Evolutionary conservation across 441 rosid species (phyloP), one percentile per base, ranked within the genome.

Genomic region (Geranium incanum): DNA sequence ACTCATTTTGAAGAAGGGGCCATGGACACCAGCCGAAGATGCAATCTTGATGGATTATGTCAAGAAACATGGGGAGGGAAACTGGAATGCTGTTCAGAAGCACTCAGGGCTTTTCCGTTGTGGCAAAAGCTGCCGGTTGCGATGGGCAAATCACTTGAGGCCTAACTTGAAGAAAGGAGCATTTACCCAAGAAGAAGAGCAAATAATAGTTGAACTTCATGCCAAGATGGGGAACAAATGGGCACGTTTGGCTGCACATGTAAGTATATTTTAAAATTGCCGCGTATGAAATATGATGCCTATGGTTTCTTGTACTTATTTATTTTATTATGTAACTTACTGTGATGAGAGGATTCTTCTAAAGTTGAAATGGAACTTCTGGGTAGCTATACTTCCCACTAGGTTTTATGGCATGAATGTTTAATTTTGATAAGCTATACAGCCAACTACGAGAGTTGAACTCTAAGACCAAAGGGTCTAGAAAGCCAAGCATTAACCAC

Each of bases 191-290:
- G 94, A 91, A 66, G 99, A 95, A 80, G 98, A 95, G 71, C 90
- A 81, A 70, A 84, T 86, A 74, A 95, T 95, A 67, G 83, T 91
- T 75, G 90, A 92, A 74, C 91, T 95, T 78, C 99, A 92, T 76
- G 87, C 92, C 71, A 86, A 89, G 80, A 86, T 95, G 91, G 99
- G 99, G 72, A 95, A 95, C 85, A 95, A 95, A 83, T 95, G 99
- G 99, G 98, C 99, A 37, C 95, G 88, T 57, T 92, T 95, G 93
- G 97, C 99, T 78, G 97, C 96, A 67, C 90, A 91, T 84, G 99
- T 95, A 84, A 81, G 96, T 79, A 7, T 79, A 72, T 48, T 67
- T 74, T 70, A 62, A 63, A 71, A 9, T 3, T 55, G 23, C 18
- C 16, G 62, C 21, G 4, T 15, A 15, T 55, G 62, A 55, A 55